Evolutionary conservation across 345 rosid genomes (phyloP), one percentile per base, ranked within the genome.

Genomic region (Erysimum cheiranthoides): DNA sequence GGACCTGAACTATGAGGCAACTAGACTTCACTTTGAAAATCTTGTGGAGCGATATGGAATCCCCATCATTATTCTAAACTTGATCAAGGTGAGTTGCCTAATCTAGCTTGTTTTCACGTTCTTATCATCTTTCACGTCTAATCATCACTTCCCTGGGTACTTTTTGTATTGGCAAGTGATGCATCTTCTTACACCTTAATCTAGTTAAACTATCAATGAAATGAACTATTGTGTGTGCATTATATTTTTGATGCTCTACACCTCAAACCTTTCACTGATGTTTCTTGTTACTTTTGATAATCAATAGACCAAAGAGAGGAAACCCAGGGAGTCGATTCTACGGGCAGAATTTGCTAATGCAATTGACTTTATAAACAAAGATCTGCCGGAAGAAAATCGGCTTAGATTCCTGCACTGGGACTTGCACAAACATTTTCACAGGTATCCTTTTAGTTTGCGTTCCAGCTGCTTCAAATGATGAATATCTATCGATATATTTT

Each of bases 321-420:
- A 32, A 85, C 99, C 99, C 42, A 87, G 99, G 68, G 99, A 95
- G 78, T 90, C 94, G 7, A 95, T 90, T 82, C 94, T 95, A 42
- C 86, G 98, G 73, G 78, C 87, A 59, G 99, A 96, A 86, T 96
- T 96, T 83, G 99, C 97, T 63, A 89, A 83, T 88, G 99, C 99
- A 57, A 89, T 96, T 76, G 97, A 87, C 75, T 86, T 79, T 74
- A 89, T 96, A 68, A 96, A 96, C 80, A 93, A 91, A 79, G 92
- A 82, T 86, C 83, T 91, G 61, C 80, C 98, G 3, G 97, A 88
- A 76, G 95, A 93, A 77, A 86, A 85, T 52, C 84, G 79, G 61
- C 75, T 96, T 64, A 86, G 83, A 75, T 96, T 93, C 79, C 87
- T 96, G 8, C 80, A 76, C 45, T 76, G 80, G 80, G 80, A 76